Evolutionary conservation across 1,139 yeast genomes (phyloP).

Genomic region (Nakaseomyces bracarensis): DNA sequence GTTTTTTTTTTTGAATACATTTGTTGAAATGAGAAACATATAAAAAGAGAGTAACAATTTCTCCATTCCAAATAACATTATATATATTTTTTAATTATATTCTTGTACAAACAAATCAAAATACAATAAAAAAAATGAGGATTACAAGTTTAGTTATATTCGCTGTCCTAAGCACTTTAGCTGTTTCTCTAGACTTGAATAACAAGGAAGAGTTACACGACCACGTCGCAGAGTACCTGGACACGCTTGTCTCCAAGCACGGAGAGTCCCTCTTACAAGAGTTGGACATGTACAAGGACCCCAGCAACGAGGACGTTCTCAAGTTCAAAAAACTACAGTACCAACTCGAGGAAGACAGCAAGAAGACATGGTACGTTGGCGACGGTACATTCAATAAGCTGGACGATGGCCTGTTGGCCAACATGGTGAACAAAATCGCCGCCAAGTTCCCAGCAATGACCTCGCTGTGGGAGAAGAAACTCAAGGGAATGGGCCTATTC

Average conservation of each 20-base stretch:
- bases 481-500: neutral
- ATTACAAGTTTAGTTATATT: too few species aligned
- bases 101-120: too few species aligned
- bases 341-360: neutral
- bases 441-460: neutral
- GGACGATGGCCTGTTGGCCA: conserved; percentile 1
- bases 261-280: neutral
- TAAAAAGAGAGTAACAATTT: too few species aligned
- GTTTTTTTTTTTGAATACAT: too few species aligned
- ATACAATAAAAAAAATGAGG: too few species aligned
- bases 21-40: too few species aligned
- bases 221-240: neutral
- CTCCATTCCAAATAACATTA: too few species aligned
- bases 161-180: too few species aligned
- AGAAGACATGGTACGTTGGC: conserved; percentile 4
- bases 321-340: neutral
- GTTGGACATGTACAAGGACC: neutral
- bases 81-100: too few species aligned
- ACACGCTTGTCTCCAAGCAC: neutral
- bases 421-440: conserved; percentile 1
- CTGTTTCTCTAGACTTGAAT: too few species aligned
- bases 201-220: neutral
- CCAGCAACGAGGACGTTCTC: neutral
- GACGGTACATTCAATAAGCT: conserved; percentile 2
- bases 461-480: neutral